Evolutionary conservation across 805 yeast species (phyloP), one percentile per base, ranked within the genome.

Genomic region (Torulaspora franciscae): DNA sequence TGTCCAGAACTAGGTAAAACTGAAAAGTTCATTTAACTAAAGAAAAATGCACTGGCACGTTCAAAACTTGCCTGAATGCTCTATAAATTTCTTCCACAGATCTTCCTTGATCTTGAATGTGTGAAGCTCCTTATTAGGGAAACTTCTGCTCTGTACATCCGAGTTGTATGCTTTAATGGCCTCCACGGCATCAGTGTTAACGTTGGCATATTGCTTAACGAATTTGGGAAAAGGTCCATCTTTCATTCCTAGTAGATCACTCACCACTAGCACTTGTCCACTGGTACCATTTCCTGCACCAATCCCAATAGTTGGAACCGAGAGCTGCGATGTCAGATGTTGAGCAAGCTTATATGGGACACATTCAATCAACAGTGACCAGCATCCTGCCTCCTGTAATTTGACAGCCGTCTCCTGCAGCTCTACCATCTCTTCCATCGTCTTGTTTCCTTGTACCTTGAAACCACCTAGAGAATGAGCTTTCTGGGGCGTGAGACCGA

Each of bases 401-500:
- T 76, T 77, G 41, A 74, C 48, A 2, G 96, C 95, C 48, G 89
- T 88, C 30, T 79, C 69, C 36, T 74, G 72, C 2, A 91, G 69
- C 11, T 72, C 65, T 4, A 71, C 38, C 0, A 95, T 95, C 27
- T 73, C 72, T 3, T 62, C 61, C 0, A 70, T 66, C 0, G 79
- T 69, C 38, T 69, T 68, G 48, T 70, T 76, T 0, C 95, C 97
- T 63, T 91, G 99, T 1, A 86, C 83, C 64, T 81, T 84, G 66
- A 83, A 91, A 0, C 99, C 99, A 15, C 96, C 90, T 10, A 85
- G 60, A 0, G 86, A 61, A 51, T 86, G 79, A 49, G 80, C 80
- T 34, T 86, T 75, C 62, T 93, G 98, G 2, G 99, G 99, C 3
- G 95, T 87, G 26, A 91, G 69, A 0, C 99, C 99, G 25, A 87